Conservation (phyloP, 805 yeast genomes). For the Hanseniaspora guilliermondii region DNA sequence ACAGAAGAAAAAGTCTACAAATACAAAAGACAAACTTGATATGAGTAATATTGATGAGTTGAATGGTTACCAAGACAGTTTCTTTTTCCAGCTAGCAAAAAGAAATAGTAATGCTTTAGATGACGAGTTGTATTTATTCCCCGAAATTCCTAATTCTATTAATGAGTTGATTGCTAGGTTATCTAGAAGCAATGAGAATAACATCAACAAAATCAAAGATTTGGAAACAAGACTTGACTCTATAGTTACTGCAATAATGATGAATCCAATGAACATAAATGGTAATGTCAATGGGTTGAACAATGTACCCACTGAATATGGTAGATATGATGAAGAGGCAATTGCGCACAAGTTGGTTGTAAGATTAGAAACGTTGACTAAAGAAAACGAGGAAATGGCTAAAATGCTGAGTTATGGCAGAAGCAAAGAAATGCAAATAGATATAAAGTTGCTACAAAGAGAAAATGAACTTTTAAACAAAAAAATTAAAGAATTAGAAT, state of each 20-base stretch:
- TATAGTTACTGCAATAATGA: constrained; percentile 41
- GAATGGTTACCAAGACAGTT: constrained; percentile 8
- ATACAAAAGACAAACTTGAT: constrained; percentile 7
- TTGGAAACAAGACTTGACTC: constrained; percentile 55
- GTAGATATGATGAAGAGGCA: constrained; percentile 62
- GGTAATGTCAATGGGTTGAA: constrained; percentile 15
- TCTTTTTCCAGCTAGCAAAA: constrained; percentile 7
- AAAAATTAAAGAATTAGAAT: neutral
- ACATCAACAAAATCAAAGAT: constrained; percentile 42
- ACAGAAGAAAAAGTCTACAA: neutral
- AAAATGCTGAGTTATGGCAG: constrained; percentile 66
- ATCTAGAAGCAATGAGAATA: constrained; percentile 36
- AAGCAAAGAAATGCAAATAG: constrained; percentile 56
- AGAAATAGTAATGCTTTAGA: constrained; percentile 17
- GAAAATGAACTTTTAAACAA: constrained; percentile 38
- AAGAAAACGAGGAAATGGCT: constrained; percentile 59
- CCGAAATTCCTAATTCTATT: constrained; percentile 32
- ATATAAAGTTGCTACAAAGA: constrained; percentile 45
- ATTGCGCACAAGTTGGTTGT: constrained; percentile 59
- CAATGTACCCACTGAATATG: constrained; percentile 37
- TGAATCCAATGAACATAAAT: constrained; percentile 30
- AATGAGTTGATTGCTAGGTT: constrained; percentile 39
- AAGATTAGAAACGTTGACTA: constrained; percentile 46
- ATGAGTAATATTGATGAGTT: neutral
- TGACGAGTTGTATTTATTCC: constrained; percentile 13